Conservation (phyloP, 1,139 yeast genomes). For the Candida buenavistaensis region DNA sequence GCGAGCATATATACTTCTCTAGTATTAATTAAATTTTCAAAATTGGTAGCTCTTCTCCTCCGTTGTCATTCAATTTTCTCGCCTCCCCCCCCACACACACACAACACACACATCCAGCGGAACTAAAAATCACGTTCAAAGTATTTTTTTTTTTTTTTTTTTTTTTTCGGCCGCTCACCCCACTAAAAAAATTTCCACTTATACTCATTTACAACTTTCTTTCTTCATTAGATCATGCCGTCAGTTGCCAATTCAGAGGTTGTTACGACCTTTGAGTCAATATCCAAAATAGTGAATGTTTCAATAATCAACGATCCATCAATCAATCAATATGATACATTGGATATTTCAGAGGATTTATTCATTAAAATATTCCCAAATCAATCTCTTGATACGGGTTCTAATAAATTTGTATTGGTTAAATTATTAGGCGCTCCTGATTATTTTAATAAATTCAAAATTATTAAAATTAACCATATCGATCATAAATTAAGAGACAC, state of each 20-base stretch:
- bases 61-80: too few relatives aligned
- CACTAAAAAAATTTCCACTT: background rate
- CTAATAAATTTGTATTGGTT: conserved; percentile 27
- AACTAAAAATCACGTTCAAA: too few relatives aligned
- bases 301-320: conserved; percentile 34
- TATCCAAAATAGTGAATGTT: conserved; percentile 28
- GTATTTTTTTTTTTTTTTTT: too few relatives aligned
- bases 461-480: conserved; percentile 38
- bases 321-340: conserved; percentile 25
- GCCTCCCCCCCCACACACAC: too few relatives aligned
- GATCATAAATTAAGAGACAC: conserved; percentile 22
- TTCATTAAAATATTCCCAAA: conserved; percentile 34
- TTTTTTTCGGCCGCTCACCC: background rate
- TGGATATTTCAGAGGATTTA: conserved; percentile 37
- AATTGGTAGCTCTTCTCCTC: too few relatives aligned
- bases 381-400: conserved; percentile 12
- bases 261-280: conserved; percentile 5
- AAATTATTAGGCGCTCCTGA: conserved; percentile 49
- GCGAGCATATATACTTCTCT: too few relatives aligned
- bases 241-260: conserved; percentile 8
- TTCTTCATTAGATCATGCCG: conserved; percentile 16
- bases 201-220: background rate
- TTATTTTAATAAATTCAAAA: conserved; percentile 32
- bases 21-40: too few relatives aligned
- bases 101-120: background rate